A percentile compares a stretch with the other conserved stretches of the same genome.
Conservation (phyloP, 2,329 filamentous ascomycete genomes). For the Fusarium sp. region DNA sequence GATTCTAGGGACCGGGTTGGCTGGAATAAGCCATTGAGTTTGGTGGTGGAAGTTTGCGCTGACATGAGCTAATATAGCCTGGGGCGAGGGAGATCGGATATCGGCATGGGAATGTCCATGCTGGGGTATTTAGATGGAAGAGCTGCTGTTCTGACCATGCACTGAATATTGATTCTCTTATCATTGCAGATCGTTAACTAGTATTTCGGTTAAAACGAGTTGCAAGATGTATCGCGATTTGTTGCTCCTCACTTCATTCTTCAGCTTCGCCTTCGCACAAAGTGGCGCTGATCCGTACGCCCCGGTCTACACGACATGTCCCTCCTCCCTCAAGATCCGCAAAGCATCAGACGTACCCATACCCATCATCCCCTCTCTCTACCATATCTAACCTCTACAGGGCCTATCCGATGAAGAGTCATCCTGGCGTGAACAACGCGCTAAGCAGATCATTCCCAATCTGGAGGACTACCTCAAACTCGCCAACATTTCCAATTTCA, state of each 20-base stretch:
- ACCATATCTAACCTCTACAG: neutral
- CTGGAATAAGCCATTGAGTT: neutral
- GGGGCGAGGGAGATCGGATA: neutral
- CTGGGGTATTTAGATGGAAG: neutral
- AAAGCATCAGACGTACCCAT: conserved; percentile 5
- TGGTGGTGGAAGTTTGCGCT: neutral
- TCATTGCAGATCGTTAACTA: rapidly evolving
- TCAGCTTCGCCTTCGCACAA: neutral
- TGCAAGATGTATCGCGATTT: neutral
- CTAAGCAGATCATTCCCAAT: conserved; percentile 33
- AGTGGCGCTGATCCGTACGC: conserved; percentile 20
- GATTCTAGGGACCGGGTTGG: neutral
- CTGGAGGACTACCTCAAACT: conserved; percentile 37
- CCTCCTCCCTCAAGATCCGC: conserved; percentile 13
- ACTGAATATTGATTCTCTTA: rapidly evolving
- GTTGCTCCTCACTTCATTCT: neutral
- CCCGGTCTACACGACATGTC: conserved; percentile 25
- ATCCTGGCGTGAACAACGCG: conserved; percentile 34
- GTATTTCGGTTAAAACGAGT: rapidly evolving
- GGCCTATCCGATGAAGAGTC: conserved; percentile 39
- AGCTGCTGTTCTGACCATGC: neutral
- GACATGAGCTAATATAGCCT: neutral
- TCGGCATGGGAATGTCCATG: neutral
- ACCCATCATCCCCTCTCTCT: rapidly evolving
- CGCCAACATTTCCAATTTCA: conserved; percentile 36